phyloP scores from a whole-genome alignment of 2,329 filamentous ascomycete species.

The Lachnellula suecica region DNA sequence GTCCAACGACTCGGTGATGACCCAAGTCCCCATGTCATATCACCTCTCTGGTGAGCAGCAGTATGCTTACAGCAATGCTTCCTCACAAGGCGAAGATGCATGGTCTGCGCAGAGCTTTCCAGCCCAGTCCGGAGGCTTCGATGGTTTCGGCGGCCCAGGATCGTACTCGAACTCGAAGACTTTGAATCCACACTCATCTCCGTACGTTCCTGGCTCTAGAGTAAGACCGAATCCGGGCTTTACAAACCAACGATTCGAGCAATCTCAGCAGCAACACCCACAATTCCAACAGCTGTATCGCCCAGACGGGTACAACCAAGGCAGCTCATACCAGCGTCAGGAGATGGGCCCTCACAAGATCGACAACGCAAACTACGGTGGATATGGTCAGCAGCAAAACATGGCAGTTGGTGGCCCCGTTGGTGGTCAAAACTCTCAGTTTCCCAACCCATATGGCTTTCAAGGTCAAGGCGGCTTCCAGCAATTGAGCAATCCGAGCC shows the following conservation, averaged over 20 bases:
- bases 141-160: neutral
- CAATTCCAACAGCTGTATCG: neutral
- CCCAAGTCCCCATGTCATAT: conserved; percentile 25
- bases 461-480: neutral
- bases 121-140: neutral
- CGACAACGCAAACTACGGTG: too few species aligned
- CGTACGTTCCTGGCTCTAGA: conserved; percentile 7
- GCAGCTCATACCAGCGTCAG: neutral
- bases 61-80: neutral
- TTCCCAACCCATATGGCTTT: neutral
- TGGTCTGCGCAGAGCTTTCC: conserved; percentile 7
- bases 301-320: conserved; percentile 1
- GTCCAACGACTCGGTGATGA: conserved; percentile 25
- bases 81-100: conserved; percentile 1
- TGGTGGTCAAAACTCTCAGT: neutral
- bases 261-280: neutral
- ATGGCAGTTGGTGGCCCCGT: neutral
- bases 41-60: conserved; percentile 13
- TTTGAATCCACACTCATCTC: conserved; percentile 5
- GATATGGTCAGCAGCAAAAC: neutral
- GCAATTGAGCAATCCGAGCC: too few species aligned
- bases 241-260: too few species aligned
- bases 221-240: too few species aligned
- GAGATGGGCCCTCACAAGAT: neutral
- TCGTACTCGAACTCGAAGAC: neutral